These are phyloP conservation scores for Ogataea glucozyma DNA, from an alignment of 805 yeast species.

Conservation along the genomic window DNA sequence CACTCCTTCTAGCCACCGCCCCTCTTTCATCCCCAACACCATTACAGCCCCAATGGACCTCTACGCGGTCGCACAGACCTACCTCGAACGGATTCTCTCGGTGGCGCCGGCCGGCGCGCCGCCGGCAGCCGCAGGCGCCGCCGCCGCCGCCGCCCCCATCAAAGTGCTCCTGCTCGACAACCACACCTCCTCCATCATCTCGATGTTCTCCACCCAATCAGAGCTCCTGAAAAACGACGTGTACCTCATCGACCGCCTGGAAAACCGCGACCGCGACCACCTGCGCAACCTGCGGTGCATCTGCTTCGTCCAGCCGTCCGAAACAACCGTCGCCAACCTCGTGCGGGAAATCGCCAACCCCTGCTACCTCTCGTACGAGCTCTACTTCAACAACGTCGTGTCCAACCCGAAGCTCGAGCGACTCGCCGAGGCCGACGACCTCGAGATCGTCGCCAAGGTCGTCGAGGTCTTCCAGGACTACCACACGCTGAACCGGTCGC, in stretches of 20 bases:
- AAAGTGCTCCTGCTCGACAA: constrained; percentile 76
- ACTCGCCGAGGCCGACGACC: constrained; percentile 86
- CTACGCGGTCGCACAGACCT: constrained; percentile 46
- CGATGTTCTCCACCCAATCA: constrained; percentile 89
- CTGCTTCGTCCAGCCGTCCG: constrained; percentile 73
- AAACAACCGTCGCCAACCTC: constrained; percentile 59
- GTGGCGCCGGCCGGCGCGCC: constrained; percentile 12
- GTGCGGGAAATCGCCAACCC: constrained; percentile 74
- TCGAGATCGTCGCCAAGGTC: constrained; percentile 73
- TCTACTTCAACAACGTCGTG: constrained; percentile 76
- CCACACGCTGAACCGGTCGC: constrained; percentile 66
- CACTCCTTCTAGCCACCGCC: no score
- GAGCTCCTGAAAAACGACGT: constrained; percentile 78
- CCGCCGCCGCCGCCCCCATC: constrained; percentile 12
- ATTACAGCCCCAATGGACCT: constrained; percentile 43
- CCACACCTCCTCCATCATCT: constrained; percentile 77
- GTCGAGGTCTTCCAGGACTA: constrained; percentile 87
- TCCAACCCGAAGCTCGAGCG: constrained; percentile 79
- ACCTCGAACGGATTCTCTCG: constrained; percentile 41
- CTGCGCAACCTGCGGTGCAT: constrained; percentile 82
- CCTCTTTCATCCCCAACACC: no score
- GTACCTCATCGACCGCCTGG: constrained; percentile 74
- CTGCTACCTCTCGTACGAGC: constrained; percentile 72
- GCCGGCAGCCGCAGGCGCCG: not conserved
- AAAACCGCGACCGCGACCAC: constrained; percentile 57